phyloP scores from a whole-genome alignment of 768 basidiomycete genomes.

The Suillus plorans region DNA sequence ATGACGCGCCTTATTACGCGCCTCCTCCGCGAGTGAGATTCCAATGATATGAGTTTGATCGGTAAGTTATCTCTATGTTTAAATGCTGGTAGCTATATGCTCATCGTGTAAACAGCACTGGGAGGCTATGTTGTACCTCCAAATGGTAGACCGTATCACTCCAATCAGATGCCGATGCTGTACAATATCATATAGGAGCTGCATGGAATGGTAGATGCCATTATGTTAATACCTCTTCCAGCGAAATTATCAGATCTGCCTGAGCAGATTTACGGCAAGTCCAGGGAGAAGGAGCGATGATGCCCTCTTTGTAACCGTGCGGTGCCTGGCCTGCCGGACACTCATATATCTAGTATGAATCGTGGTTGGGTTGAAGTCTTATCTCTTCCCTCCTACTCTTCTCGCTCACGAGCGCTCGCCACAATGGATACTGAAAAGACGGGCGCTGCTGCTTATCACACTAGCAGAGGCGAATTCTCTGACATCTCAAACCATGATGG shows the following conservation, averaged over 20 bases:
- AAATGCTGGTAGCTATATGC: no score
- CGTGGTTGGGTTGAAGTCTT: not conserved
- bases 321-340: not conserved
- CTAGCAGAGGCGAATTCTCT: conserved; percentile 6
- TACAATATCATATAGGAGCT: no score
- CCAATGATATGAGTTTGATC: no score
- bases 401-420: not conserved
- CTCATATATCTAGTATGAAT: not conserved
- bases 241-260: not conserved
- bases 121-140: no score
- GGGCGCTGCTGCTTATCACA: not conserved
- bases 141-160: no score
- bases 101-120: no score
- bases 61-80: no score
- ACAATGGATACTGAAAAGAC: conserved; percentile 25
- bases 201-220: no score
- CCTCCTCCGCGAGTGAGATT: no score
- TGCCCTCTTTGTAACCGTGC: not conserved
- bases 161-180: no score
- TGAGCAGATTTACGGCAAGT: not conserved
- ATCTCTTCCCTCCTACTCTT: not conserved
- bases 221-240: not conserved
- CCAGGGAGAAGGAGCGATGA: not conserved
- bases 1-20: no score
- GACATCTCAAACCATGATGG: conserved; percentile 19